Evolutionary conservation across 345 rosid species (phyloP), one percentile per base, ranked within the genome.

Genomic region (Viola odorata): DNA sequence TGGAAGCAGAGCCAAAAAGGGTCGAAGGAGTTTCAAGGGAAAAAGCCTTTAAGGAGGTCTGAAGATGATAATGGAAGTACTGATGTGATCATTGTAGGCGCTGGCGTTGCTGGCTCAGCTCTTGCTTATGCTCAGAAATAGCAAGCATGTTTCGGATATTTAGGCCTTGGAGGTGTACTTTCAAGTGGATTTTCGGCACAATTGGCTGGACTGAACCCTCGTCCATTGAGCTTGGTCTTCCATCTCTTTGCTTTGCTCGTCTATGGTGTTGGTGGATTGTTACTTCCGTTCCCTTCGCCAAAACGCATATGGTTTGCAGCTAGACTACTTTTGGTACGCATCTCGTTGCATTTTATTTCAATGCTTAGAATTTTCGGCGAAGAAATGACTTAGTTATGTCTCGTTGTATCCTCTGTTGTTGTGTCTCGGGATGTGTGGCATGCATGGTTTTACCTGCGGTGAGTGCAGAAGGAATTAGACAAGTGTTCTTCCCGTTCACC

Each of bases 251-350:
- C 75, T 6, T 78, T 81, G 16, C 81, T 82, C 11, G 37, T 81
- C 10, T 81, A 70, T 50, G 81, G 74, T 14, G 74, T 81, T 45
- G 82, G 85, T 47, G 79, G 82, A 17, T 53, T 76, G 47, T 11
- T 81, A 32, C 64, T 81, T 15, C 85, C 85, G 49, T 81, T 73
- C 66, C 85, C 85, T 65, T 73, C 79, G 1, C 82, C 77, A 36
- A 65, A 69, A 53, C 81, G 79, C 65, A 44, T 76, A 14, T 81
- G 83, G 83, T 73, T 70, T 17, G 85, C 81, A 44, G 77, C 83
- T 10, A 76, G 74, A 63, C 39, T 81, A 68, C 60, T 81, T 39
- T 50, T 48, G 62, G 85, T 81, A 12, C 41, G 8, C 50, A 11
- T 41, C 6, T 41, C n/a, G 32, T 13, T 38, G n/a, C 55, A 9